These are phyloP conservation scores for Apiospora rasikravindrae DNA, from an alignment of 2,329 filamentous ascomycete genomes.

Conservation along the genomic window DNA sequence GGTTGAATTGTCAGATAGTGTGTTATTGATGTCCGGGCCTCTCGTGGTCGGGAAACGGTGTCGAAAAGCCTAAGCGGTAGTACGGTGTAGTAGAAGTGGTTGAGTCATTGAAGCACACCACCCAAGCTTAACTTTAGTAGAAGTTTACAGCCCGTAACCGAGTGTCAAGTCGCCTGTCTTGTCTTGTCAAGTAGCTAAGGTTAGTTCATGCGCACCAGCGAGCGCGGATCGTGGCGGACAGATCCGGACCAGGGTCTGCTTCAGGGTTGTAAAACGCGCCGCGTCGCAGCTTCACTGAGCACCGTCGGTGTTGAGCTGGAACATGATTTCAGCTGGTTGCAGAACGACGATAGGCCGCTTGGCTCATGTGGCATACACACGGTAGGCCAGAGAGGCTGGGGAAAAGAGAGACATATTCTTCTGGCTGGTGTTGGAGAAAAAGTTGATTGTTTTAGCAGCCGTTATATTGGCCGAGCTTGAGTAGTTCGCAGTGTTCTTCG, in stretches of 20 bases:
- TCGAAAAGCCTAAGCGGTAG: constrained; percentile 3
- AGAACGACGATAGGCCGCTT: not conserved
- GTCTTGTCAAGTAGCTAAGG: constrained; percentile 1
- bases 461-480: not conserved
- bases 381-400: not conserved
- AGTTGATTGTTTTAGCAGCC: not conserved
- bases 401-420: not conserved
- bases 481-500: not conserved
- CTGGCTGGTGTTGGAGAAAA: not conserved
- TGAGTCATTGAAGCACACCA: constrained; percentile 1
- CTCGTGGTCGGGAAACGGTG: not conserved
- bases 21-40: not conserved
- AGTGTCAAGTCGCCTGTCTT: constrained; percentile 4
- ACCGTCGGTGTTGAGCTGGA: not conserved
- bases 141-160: not conserved
- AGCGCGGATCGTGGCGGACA: constrained; percentile 7
- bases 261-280: not conserved
- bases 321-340: not conserved
- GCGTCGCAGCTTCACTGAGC: constrained; percentile 7
- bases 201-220: not conserved
- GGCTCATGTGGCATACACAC: not conserved
- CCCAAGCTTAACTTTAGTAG: not conserved
- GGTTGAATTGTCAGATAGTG: not conserved
- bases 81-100: not conserved
- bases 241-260: constrained; percentile 13